Evolutionary conservation across 2,329 filamentous ascomycete species (phyloP), one percentile per base, ranked within the genome.

Genomic region (Colletotrichum camelliae): DNA sequence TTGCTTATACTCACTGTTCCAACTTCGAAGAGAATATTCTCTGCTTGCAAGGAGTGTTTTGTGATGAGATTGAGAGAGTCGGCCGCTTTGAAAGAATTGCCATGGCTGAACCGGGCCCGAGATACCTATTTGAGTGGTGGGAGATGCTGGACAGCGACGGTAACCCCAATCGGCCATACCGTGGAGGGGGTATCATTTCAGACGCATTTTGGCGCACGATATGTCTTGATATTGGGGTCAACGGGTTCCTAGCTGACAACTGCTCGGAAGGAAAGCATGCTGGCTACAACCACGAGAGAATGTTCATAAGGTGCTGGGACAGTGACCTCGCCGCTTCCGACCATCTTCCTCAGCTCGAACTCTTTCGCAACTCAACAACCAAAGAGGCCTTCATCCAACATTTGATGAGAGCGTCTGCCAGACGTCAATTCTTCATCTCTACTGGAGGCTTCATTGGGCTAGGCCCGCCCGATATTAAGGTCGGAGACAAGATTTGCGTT

Each of bases 1-100:
- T 48, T 21, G 0, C 5, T 2, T 48, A 48, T 1, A 21, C 18
- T 4, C 43, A 18, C 0, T 48, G 0, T 48, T 0, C 10, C n/a
- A 21, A 7, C 10, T n/a, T 48, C 9, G 43, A 12, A 21, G 18
- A 48, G 43, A 48, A 4, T 2, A 21, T 0, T 48, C 18, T 48
- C 5, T 7, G 18, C 3, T 21, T 48, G 12, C n/a, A n/a, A 7
- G 43, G 43, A 5, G 43, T 48, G 18, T 0, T 48, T 0, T 13
- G 43, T 0, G 18, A 21, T 48, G 10, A 5, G 18, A 48, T 48
- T 8, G 43, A 48, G 18, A 48, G 18, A 13, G 18, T 21, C 18
- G 43, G 43, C 0, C 43, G n/a, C 2, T 0, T 0, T 0, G 43
- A 48, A 21, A 48, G 43, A 21, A 4, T n/a, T 12, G 18, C n/a